Evolutionary conservation across 805 yeast species (phyloP), one percentile per base, ranked within the genome.

Genomic region (Saccharomycopsis babjevae): DNA sequence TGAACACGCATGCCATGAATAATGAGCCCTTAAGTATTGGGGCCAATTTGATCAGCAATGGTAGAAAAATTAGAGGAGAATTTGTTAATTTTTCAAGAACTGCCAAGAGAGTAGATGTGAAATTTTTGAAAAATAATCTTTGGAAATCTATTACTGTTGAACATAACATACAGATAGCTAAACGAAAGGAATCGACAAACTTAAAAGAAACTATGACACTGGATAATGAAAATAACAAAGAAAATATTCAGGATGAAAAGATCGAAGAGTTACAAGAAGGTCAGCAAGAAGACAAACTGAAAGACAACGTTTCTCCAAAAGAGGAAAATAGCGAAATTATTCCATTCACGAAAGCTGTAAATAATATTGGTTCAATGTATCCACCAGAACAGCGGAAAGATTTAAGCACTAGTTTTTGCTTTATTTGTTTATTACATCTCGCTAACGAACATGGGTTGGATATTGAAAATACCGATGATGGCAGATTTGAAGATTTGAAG

Each of bases 391-490:
- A 83, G 56, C 74, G 77, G 66, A 79, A 78, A 57, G 96, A 90
- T 58, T 72, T 91, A 7, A 86, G 96, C 0, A 89, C 96, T 0
- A 86, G 96, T 72, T 88, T 88, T 71, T 88, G 89, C 68, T 90
- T 90, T 67, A 88, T 90, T 61, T 88, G 96, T 67, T 73, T 89
- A 67, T 73, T 90, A 40, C 97, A 90, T 73, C 75, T 90, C 65
- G 96, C 96, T 15, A 90, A 91, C 69, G 97, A 90, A 70, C 85
- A 88, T 68, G 93, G 92, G 0, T 74, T 90, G 36, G 69, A 74
- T 6, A 78, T 90, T 7, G 74, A 76, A 18, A 80, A 81, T 62
- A 79, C 74, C 6, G 50, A 59, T 13, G 62, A 57, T 30, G 62
- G 55, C 5, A 57, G 42, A 20, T 62, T 55, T 39, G 57, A 56